phyloP scores from a whole-genome alignment of 176 grass and related monocot genomes.

The Chrysopogon serrulatus region DNA sequence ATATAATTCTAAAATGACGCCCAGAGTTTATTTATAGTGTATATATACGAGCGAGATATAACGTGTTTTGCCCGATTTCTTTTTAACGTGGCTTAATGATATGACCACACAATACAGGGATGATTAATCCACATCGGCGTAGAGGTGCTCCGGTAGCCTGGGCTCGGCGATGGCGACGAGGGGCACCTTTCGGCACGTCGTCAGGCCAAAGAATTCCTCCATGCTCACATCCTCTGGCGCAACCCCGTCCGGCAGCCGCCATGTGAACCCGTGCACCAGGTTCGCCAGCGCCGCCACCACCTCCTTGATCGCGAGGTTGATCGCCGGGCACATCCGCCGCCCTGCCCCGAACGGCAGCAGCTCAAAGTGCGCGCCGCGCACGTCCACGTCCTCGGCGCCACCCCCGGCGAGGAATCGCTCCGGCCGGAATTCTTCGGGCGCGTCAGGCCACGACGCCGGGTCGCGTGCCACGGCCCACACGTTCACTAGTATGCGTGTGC shows the following conservation, averaged over 20 bases:
- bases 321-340: constrained; percentile 51
- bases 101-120: too few species aligned
- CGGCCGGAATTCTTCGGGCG: constrained; percentile 38
- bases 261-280: constrained; percentile 41
- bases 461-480: constrained; percentile 45
- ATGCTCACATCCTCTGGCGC: neutral
- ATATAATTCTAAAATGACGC: too few species aligned
- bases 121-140: neutral
- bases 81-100: too few species aligned
- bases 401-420: constrained; percentile 32
- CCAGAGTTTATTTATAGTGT: too few species aligned
- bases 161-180: constrained; percentile 33
- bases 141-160: constrained; percentile 25
- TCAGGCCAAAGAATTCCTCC: neutral
- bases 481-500: constrained; percentile 6
- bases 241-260: constrained; percentile 30
- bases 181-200: neutral
- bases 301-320: constrained; percentile 46
- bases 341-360: constrained; percentile 53
- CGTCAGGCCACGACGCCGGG: constrained; percentile 47
- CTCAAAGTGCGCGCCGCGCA: constrained; percentile 42
- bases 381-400: constrained; percentile 16
- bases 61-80: too few species aligned
- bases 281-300: constrained; percentile 28
- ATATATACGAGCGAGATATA: too few species aligned